Evolutionary conservation across 2,329 filamentous ascomycete genomes (phyloP).

Genomic region (Cercospora sojina): DNA sequence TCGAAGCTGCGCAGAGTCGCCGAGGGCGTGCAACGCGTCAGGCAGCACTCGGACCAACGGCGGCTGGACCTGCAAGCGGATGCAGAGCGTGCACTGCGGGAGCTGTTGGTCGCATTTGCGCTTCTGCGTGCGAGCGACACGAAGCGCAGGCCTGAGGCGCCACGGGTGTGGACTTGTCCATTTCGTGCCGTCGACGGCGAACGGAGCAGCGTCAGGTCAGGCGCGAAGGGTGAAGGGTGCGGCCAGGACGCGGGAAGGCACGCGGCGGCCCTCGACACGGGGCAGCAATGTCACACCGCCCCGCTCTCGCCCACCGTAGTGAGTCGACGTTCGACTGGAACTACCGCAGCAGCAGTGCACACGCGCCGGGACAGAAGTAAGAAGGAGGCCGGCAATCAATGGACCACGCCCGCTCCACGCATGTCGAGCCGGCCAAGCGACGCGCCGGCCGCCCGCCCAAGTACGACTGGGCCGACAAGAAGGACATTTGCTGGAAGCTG

Average conservation of each 20-base stretch:
- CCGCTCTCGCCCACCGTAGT: slow-evolving; percentile 1
- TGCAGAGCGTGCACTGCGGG: slow-evolving; percentile 51
- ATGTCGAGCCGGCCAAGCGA: neutral
- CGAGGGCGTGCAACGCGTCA: slow-evolving; percentile 40
- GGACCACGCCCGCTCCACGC: neutral
- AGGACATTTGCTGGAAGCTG: slow-evolving; percentile 65
- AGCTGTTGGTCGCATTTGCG: slow-evolving; percentile 54
- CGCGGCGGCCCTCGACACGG: neutral
- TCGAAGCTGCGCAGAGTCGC: slow-evolving; percentile 42
- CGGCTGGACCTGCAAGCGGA: slow-evolving; percentile 40
- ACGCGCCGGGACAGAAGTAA: slow-evolving; percentile 3
- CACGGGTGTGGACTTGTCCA: neutral
- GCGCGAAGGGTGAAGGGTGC: no score
- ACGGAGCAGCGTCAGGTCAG: neutral
- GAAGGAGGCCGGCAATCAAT: no score
- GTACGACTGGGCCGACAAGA: slow-evolving; percentile 68
- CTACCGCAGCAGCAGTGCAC: neutral
- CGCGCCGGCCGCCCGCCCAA: slow-evolving; percentile 21
- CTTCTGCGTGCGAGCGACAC: slow-evolving; percentile 51
- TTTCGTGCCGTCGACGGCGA: neutral
- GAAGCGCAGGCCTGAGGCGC: slow-evolving; percentile 46
- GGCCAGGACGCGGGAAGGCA: neutral
- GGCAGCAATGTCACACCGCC: neutral
- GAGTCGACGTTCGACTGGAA: no score
- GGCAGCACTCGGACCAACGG: slow-evolving; percentile 43